phyloP scores from a whole-genome alignment of 169 alveolate genomes.

The Toxoplasma gondii region DNA sequence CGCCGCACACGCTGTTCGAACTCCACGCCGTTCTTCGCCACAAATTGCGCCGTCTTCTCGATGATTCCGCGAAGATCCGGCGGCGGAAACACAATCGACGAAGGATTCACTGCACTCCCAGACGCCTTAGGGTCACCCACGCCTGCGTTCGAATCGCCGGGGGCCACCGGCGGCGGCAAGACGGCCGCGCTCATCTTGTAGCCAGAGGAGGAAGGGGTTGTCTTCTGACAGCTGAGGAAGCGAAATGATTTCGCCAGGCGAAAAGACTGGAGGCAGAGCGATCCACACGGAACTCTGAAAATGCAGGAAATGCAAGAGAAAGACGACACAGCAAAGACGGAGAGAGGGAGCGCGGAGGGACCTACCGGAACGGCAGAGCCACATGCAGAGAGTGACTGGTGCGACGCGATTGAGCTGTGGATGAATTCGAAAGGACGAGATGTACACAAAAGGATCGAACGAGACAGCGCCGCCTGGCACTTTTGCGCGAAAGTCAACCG shows the following conservation, averaged over 20 bases:
- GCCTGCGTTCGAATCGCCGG: conserved; percentile 21
- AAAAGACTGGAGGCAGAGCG: background rate
- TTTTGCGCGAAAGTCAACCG: too few relatives aligned
- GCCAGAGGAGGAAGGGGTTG: background rate
- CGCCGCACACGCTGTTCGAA: conserved; percentile 85
- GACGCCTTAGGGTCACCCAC: conserved; percentile 6
- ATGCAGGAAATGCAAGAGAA: background rate
- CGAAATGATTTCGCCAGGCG: too few relatives aligned
- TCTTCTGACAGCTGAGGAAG: background rate
- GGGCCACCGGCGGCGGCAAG: conserved; percentile 53
- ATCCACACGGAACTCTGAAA: background rate
- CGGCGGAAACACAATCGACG: conserved; percentile 87
- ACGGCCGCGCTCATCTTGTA: conserved; percentile 63
- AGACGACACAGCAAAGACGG: background rate
- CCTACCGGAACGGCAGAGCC: too few relatives aligned
- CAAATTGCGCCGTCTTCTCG: conserved; percentile 92
- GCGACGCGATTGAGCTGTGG: too few relatives aligned
- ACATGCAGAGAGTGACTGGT: too few relatives aligned
- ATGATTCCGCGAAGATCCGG: conserved; percentile 84
- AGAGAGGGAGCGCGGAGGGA: background rate
- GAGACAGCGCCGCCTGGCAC: too few relatives aligned
- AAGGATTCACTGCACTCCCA: background rate
- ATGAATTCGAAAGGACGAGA: too few relatives aligned
- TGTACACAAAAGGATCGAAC: too few relatives aligned
- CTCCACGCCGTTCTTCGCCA: conserved; percentile 90